phyloP scores from a whole-genome alignment of 805 yeast genomes.

The Starmerella vaccinii region DNA sequence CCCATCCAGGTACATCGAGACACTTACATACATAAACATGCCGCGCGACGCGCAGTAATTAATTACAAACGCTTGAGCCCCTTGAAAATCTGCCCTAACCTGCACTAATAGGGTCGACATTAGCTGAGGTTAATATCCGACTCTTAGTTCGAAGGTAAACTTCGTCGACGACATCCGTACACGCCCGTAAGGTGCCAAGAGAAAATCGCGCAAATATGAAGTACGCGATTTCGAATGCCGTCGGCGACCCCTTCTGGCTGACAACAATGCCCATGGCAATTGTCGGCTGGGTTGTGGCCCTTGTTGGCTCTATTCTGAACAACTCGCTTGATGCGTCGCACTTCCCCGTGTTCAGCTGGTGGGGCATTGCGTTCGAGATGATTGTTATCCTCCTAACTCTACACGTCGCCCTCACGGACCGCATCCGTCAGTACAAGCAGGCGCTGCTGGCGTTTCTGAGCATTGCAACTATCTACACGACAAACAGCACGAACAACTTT shows the following conservation, averaged over 20 bases:
- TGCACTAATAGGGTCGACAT: background rate
- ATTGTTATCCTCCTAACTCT: conserved; percentile 44
- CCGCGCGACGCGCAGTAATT: conserved; percentile 7
- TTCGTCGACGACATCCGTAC: too few species aligned
- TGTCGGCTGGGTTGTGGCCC: conserved; percentile 76
- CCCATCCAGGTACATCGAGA: background rate
- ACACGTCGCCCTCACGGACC: conserved; percentile 48
- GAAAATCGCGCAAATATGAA: too few species aligned
- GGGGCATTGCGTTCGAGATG: conserved; percentile 82
- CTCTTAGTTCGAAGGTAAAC: background rate
- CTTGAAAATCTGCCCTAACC: background rate
- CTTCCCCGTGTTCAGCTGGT: conserved; percentile 87
- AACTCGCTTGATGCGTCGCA: conserved; percentile 29
- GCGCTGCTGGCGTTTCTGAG: conserved; percentile 46
- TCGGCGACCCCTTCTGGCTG: conserved; percentile 81
- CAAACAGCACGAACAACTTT: conserved; percentile 71
- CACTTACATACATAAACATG: background rate
- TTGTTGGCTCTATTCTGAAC: conserved; percentile 72
- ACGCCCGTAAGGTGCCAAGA: too few species aligned
- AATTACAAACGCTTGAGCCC: conserved; percentile 3
- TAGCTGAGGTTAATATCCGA: background rate
- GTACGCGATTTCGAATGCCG: conserved; percentile 36
- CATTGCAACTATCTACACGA: conserved; percentile 70
- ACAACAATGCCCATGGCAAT: conserved; percentile 65
- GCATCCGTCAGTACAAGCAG: conserved; percentile 56